Percentiles rank a stretch among this genome's conserved stretches.
phyloP scores from a whole-genome alignment of 208 protist genomes.

The Crithidia acanthocephali region DNA sequence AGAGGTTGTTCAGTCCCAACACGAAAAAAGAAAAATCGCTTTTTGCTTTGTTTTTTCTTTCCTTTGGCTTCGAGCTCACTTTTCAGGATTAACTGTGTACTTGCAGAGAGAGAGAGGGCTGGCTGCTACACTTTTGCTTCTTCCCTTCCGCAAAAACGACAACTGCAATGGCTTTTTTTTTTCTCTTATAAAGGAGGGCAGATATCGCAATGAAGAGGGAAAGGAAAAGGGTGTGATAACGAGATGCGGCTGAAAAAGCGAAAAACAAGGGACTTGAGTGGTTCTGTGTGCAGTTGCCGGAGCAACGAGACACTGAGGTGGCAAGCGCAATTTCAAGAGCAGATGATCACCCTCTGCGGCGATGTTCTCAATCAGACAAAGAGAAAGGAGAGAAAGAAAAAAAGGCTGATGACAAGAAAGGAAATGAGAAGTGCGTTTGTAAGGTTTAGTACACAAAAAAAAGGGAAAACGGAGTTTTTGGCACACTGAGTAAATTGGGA shows the following conservation, averaged over 20 bases:
- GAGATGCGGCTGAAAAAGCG: not conserved
- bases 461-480: not conserved
- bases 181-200: too few relatives aligned
- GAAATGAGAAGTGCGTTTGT: not conserved
- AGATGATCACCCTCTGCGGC: conserved; percentile 14
- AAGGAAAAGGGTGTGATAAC: not conserved
- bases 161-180: too few relatives aligned
- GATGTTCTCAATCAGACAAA: conserved; percentile 4
- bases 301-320: not conserved
- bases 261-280: too few relatives aligned
- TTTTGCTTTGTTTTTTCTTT: too few relatives aligned
- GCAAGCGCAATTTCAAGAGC: conserved; percentile 1
- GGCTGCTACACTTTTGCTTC: too few relatives aligned
- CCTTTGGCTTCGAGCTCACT: too few relatives aligned
- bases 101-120: too few relatives aligned
- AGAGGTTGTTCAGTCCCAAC: too few relatives aligned
- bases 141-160: too few relatives aligned
- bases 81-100: too few relatives aligned
- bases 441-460: not conserved
- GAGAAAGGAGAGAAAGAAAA: conserved; percentile 1
- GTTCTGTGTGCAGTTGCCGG: not conserved
- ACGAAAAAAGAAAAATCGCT: too few relatives aligned
- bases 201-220: too few relatives aligned
- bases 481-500: not conserved
- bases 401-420: conserved; percentile 1